Evolutionary conservation across 768 basidiomycete genomes (phyloP).

Genomic region (Mycena polygramma): DNA sequence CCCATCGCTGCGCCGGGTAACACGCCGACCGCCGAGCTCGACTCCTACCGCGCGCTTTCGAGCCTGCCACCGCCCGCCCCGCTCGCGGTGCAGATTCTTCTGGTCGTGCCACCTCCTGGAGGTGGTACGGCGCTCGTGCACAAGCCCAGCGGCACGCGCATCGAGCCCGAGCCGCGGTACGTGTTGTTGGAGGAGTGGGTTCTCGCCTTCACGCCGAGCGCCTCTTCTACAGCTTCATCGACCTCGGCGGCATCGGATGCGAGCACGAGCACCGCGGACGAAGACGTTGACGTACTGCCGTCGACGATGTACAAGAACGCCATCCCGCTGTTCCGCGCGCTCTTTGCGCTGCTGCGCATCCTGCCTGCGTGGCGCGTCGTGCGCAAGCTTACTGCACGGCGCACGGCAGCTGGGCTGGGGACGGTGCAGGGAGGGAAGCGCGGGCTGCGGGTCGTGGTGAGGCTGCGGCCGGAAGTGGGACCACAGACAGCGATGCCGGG

Average conservation of each 20-base stretch:
- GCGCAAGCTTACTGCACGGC: too few species aligned
- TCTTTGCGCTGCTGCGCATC: too few species aligned
- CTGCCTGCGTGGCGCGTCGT: too few species aligned
- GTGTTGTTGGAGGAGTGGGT: constrained; percentile 85
- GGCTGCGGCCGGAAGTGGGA: constrained; percentile 32
- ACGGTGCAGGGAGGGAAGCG: too few species aligned
- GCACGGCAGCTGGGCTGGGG: too few species aligned
- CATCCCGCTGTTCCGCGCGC: too few species aligned
- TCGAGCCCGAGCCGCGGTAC: constrained; percentile 76
- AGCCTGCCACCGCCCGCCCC: constrained; percentile 19
- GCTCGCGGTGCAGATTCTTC: constrained; percentile 77
- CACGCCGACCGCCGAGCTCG: constrained; percentile 71
- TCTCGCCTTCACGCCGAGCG: constrained; percentile 54
- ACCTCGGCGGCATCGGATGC: constrained; percentile 29
- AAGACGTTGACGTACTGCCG: too few species aligned
- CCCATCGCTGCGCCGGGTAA: constrained; percentile 69
- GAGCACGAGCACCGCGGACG: background rate
- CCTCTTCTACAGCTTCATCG: too few species aligned
- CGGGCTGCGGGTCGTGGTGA: constrained; percentile 42
- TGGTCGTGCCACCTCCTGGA: constrained; percentile 76
- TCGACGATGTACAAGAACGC: too few species aligned
- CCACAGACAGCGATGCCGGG: too few species aligned
- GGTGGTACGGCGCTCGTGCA: constrained; percentile 82
- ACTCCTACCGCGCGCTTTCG: constrained; percentile 73
- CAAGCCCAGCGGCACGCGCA: constrained; percentile 70